Conservation (phyloP, 208 protist genomes). For the Wallacemonas sp. region DNA sequence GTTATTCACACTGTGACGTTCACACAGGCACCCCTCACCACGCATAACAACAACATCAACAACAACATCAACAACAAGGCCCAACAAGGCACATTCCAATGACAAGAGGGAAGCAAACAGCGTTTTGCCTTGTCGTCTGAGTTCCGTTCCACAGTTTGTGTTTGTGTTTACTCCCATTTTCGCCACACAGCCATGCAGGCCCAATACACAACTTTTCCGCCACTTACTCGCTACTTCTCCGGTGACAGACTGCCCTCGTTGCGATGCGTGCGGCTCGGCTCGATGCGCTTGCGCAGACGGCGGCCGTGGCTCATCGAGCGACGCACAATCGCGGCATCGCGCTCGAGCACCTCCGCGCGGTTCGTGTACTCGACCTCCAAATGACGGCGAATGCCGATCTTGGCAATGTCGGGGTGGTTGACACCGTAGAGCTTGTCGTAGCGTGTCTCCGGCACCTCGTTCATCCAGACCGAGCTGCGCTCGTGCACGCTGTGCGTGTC, state of each 20-base stretch:
- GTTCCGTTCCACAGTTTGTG: too few relatives aligned
- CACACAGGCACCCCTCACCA: too few relatives aligned
- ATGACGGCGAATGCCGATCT: conserved; percentile 88
- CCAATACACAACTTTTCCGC: too few relatives aligned
- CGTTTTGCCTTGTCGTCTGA: too few relatives aligned
- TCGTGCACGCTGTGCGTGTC: conserved; percentile 66
- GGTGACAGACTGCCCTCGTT: conserved; percentile 50
- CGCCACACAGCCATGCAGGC: too few relatives aligned
- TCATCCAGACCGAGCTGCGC: conserved; percentile 84
- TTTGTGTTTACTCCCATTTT: too few relatives aligned
- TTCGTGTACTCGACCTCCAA: conserved; percentile 85
- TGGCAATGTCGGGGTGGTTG: conserved; percentile 78
- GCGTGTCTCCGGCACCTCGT: conserved; percentile 86
- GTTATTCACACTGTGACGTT: too few relatives aligned
- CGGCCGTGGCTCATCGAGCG: conserved; percentile 66
- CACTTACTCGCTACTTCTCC: conserved; percentile 20
- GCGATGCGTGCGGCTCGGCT: conserved; percentile 74
- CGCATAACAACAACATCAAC: too few relatives aligned
- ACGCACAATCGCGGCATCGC: conserved; percentile 76
- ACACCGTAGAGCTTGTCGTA: conserved; percentile 90
- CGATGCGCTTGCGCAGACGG: conserved; percentile 76
- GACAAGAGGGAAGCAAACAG: too few relatives aligned
- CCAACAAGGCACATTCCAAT: too few relatives aligned
- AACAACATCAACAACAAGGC: too few relatives aligned
- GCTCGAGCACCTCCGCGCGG: conserved; percentile 70